Conservation (phyloP, 768 basidiomycete genomes). For the Pulveroboletus sp. region DNA sequence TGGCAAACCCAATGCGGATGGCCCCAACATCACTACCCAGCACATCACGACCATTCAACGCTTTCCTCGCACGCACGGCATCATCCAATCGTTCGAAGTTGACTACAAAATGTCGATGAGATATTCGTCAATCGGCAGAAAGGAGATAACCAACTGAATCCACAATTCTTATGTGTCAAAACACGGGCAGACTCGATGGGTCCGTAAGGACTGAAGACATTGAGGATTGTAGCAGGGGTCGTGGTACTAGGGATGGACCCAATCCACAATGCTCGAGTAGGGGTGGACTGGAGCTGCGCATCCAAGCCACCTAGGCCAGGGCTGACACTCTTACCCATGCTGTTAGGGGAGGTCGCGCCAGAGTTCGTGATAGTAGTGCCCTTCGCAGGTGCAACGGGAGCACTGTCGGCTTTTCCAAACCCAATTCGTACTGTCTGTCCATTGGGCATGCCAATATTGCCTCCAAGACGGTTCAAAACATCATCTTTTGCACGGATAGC, state of each 20-base stretch:
- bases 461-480: slow-evolving; percentile 91
- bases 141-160: slow-evolving; percentile 60
- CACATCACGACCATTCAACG: slow-evolving; percentile 93
- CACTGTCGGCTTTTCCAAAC: slow-evolving; percentile 97
- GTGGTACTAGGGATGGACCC: slow-evolving; percentile 96
- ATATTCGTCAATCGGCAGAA: not conserved
- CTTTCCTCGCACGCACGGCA: slow-evolving; percentile 92
- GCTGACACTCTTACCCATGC: slow-evolving; percentile 47
- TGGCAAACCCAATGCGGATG: slow-evolving; percentile 95
- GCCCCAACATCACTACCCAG: slow-evolving; percentile 96
- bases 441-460: slow-evolving; percentile 91
- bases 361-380: slow-evolving; percentile 62
- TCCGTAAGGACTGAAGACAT: slow-evolving; percentile 96
- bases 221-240: slow-evolving; percentile 90
- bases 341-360: slow-evolving; percentile 62
- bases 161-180: slow-evolving; percentile 96
- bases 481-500: slow-evolving; percentile 98
- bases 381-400: slow-evolving; percentile 86
- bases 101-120: slow-evolving; percentile 43
- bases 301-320: slow-evolving; percentile 70
- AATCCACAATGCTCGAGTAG: slow-evolving; percentile 96
- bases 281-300: slow-evolving; percentile 84
- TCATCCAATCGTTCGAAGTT: slow-evolving; percentile 98
- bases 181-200: slow-evolving; percentile 97
- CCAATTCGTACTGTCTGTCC: slow-evolving; percentile 97